Conservation (phyloP, 768 basidiomycete species). For the Clathrus columnatus region DNA sequence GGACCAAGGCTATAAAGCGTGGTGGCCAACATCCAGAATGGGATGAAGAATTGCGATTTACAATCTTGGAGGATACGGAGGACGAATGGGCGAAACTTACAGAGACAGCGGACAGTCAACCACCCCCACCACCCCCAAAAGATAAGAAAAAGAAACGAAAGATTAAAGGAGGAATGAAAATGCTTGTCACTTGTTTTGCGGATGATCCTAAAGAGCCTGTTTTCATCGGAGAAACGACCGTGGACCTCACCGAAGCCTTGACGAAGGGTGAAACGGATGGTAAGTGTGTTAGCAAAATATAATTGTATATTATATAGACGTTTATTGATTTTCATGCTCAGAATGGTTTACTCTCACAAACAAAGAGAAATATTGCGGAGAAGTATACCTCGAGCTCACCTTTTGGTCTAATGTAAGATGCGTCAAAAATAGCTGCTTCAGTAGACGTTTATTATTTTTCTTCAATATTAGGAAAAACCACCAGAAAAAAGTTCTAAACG, state of each 20-base stretch:
- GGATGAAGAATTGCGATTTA: conserved; percentile 97
- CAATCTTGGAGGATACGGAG: conserved; percentile 67
- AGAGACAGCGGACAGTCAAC: conserved; percentile 38
- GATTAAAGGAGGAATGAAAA: conserved; percentile 63
- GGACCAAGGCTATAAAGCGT: conserved; percentile 89
- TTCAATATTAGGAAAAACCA: conserved; percentile 54
- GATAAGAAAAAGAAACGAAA: conserved; percentile 27
- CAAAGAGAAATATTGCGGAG: conserved; percentile 91
- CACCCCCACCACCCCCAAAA: conserved; percentile 52
- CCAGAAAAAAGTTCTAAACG: conserved; percentile 58
- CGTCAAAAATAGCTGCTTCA: not conserved
- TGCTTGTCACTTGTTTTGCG: conserved; percentile 85
- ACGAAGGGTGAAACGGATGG: conserved; percentile 97
- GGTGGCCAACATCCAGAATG: conserved; percentile 99
- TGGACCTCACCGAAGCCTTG: conserved; percentile 83
- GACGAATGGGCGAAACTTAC: conserved; percentile 40
- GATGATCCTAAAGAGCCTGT: conserved; percentile 95
- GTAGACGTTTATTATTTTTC: conserved; percentile 2
- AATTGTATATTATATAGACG: conserved; percentile 1
- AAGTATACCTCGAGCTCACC: conserved; percentile 92
- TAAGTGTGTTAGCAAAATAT: conserved; percentile 29
- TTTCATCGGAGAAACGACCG: conserved; percentile 83
- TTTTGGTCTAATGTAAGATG: conserved; percentile 85
- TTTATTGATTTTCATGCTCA: conserved; percentile 25
- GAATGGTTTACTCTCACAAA: conserved; percentile 91